Conservation (phyloP, 495 filamentous ascomycete genomes). For the Penicillium desertorum region DNA sequence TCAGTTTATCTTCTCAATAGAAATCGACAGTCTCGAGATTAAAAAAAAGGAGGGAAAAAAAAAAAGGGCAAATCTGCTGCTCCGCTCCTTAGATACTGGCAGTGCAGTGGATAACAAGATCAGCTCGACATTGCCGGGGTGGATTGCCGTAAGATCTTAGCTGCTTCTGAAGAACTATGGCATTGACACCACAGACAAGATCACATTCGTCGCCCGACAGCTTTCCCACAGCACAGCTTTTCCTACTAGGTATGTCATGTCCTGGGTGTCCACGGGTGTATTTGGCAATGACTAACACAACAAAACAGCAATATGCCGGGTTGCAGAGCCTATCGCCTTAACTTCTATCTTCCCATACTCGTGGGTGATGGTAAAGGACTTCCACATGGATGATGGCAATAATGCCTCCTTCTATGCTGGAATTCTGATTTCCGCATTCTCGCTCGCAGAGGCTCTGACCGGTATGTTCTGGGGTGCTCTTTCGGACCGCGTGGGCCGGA, state of each 20-base stretch:
- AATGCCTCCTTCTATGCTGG: slow-evolving; percentile 83
- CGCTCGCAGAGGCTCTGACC: slow-evolving; percentile 74
- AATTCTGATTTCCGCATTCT: slow-evolving; percentile 80
- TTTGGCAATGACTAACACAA: slow-evolving; percentile 19
- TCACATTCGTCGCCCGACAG: slow-evolving; percentile 32
- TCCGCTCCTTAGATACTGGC: not conserved
- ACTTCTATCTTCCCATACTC: slow-evolving; percentile 88
- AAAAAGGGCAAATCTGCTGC: not conserved
- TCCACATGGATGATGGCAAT: slow-evolving; percentile 62
- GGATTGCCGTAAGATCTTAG: slow-evolving; percentile 51
- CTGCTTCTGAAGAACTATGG: slow-evolving; percentile 47
- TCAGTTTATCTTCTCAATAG: not conserved
- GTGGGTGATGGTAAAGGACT: slow-evolving; percentile 75
- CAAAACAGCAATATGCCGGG: slow-evolving; percentile 63
- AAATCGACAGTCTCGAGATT: not conserved
- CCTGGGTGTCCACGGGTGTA: slow-evolving; percentile 5
- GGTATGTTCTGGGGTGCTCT: slow-evolving; percentile 84
- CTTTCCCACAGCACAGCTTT: slow-evolving; percentile 76
- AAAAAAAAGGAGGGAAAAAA: not conserved
- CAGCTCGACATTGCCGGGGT: slow-evolving; percentile 25
- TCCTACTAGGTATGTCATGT: slow-evolving; percentile 61
- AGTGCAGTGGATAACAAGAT: slow-evolving; percentile 9
- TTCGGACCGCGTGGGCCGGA: slow-evolving; percentile 79
- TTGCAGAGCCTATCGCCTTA: slow-evolving; percentile 85
- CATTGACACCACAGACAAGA: slow-evolving; percentile 54